These are phyloP conservation scores for Lolium rigidum DNA, from an alignment of 176 grass and related monocot species.

Conservation along the genomic window DNA sequence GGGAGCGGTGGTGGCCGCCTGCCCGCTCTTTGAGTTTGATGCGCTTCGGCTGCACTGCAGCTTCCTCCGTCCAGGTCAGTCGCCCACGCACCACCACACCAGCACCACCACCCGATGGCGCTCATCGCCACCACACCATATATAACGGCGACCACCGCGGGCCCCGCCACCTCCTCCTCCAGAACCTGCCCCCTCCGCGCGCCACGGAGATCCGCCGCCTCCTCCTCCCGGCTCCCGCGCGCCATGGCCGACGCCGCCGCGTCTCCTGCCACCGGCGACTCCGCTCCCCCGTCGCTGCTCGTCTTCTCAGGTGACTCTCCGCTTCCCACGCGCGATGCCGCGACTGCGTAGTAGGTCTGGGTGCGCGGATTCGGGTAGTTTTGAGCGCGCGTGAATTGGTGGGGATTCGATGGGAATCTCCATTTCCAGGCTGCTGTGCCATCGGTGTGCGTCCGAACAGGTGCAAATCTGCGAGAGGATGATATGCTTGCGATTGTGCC, in stretches of 20 bases:
- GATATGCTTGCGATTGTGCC: neutral
- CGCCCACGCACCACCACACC: neutral
- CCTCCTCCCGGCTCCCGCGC: neutral
- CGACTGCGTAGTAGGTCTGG: neutral
- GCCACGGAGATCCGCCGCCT: slow-evolving; percentile 42
- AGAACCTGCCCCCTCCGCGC: slow-evolving; percentile 27
- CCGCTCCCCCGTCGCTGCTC: slow-evolving; percentile 71
- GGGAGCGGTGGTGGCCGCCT: neutral
- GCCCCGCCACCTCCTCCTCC: slow-evolving; percentile 2
- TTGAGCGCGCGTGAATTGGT: neutral
- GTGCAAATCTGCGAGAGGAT: neutral
- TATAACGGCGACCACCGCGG: neutral
- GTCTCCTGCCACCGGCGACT: neutral
- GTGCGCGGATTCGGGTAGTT: neutral
- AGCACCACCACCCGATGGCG: slow-evolving; percentile 38
- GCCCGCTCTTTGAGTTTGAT: slow-evolving; percentile 24
- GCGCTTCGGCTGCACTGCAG: neutral
- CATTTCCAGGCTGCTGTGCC: neutral
- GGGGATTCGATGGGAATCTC: neutral
- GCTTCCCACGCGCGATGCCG: neutral
- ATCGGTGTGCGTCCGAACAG: neutral
- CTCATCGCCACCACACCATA: slow-evolving; percentile 42
- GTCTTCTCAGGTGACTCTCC: slow-evolving; percentile 78
- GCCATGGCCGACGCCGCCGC: slow-evolving; percentile 43
- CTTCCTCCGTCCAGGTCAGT: slow-evolving; percentile 7